These are phyloP conservation scores for Ceraceosorus bombacis DNA, from an alignment of 1,284 basidiomycete genomes.

Conservation along the genomic window DNA sequence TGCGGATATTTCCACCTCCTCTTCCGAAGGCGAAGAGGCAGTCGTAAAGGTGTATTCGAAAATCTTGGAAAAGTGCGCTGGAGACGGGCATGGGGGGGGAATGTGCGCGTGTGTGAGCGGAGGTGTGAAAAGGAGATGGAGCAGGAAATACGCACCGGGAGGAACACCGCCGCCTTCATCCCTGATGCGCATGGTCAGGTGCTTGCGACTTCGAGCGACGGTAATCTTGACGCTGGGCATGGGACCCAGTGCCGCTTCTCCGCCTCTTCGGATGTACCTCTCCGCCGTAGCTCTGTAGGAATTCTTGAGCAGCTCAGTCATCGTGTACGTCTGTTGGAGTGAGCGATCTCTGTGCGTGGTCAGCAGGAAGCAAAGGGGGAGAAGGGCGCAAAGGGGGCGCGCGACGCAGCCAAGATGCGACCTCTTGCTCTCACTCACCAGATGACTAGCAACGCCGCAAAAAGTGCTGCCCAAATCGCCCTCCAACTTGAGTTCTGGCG, in stretches of 20 bases:
- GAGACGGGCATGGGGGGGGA: background rate
- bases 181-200: constrained; percentile 68
- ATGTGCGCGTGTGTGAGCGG: no score
- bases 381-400: no score
- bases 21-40: constrained; percentile 58
- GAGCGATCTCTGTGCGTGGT: background rate
- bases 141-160: constrained; percentile 45
- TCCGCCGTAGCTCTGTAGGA: constrained; percentile 69
- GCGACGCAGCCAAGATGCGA: no score
- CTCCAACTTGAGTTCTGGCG: constrained; percentile 52
- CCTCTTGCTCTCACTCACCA: constrained; percentile 50
- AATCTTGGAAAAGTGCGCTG: constrained; percentile 63
- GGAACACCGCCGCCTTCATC: constrained; percentile 79
- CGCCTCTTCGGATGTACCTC: constrained; percentile 12
- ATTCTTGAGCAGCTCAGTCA: constrained; percentile 63
- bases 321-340: constrained; percentile 58
- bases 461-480: constrained; percentile 28
- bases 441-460: constrained; percentile 77
- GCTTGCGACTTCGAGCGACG: constrained; percentile 57
- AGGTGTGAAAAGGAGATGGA: background rate
- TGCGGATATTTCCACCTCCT: constrained; percentile 52
- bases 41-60: constrained; percentile 89
- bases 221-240: constrained; percentile 65
- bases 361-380: background rate
- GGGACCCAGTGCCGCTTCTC: background rate